Evolutionary conservation across 2,329 filamentous ascomycete species (phyloP), one percentile per base, ranked within the genome.

Genomic region (Aspergillus thermomutatus): DNA sequence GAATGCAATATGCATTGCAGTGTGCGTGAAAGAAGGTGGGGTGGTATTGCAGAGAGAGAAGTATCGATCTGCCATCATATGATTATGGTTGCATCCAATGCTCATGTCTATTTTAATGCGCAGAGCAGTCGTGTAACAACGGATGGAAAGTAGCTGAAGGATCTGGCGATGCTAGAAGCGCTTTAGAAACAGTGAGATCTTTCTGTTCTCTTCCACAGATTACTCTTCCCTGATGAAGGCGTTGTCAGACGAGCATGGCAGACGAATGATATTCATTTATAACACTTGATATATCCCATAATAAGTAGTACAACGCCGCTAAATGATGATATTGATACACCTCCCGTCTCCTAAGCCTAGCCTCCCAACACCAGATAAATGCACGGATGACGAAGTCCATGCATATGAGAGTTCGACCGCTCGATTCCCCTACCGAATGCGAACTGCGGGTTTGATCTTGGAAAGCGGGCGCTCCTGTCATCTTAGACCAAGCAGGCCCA

Each of bases 251-350:
- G 31, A 7, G 5, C 31, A 7, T 17, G 31, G 31, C 14, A 37
- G 31, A 34, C 14, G 31, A 34, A n/a, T 37, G 31, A 37, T n/a
- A n/a, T n/a, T n/a, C n/a, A n/a, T 37, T 37, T 14, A 10, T 25
- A 46, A 46, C 19, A 26, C 6, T 14, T 46, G 43, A 46, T 23
- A 46, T 46, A 25, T 46, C 43, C 43, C 43, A 25, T 6, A 9
- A 2, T 46, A 26, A 21, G 43, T 11, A 45, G 41, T 46, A 23
- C 10, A 46, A 46, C 43, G 43, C 41, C 46, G 25, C 43, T 23
- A 37, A 45, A 19, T 40, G 41, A 46, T 11, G 17, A 52, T 56
- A 56, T 49, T 56, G 17, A 53, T 56, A 56, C 54, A 56, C 43
- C 45, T 49, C 26, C 34, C 1, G 43, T 49, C 45, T 51, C 50